These are phyloP conservation scores for Cruciata laevipes DNA, from an alignment of 257 asterid genomes.

Conservation along the genomic window DNA sequence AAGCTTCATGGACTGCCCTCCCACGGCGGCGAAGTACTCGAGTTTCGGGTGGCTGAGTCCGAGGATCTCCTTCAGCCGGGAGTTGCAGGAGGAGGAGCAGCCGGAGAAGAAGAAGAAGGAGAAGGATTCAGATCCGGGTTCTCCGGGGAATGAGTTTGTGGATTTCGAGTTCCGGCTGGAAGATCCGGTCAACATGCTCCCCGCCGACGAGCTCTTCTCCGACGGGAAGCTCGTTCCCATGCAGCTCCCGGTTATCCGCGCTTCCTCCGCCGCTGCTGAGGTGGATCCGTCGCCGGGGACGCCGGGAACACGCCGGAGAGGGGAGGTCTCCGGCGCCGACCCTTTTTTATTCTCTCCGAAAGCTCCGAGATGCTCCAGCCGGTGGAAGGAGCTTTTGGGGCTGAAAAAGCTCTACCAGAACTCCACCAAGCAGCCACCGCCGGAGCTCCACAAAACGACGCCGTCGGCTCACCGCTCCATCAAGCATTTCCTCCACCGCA, in stretches of 20 bases:
- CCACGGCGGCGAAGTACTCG: slow-evolving; percentile 27
- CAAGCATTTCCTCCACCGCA: slow-evolving; percentile 31
- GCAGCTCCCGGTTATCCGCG: slow-evolving; percentile 50
- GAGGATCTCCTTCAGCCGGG: slow-evolving; percentile 31
- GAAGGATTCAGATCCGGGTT: slow-evolving; percentile 54
- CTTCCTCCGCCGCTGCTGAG: slow-evolving; percentile 19
- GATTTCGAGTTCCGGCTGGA: slow-evolving; percentile 90
- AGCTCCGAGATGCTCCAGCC: slow-evolving; percentile 83
- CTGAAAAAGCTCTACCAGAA: slow-evolving; percentile 62
- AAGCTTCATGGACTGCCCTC: slow-evolving; percentile 37
- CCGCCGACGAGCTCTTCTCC: slow-evolving; percentile 90
- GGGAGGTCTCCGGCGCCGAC: slow-evolving; percentile 51
- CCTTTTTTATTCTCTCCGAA: slow-evolving; percentile 77
- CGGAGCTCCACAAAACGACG: slow-evolving; percentile 38
- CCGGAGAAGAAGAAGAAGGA: slow-evolving; percentile 21
- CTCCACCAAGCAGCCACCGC: slow-evolving; percentile 35
- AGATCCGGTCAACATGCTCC: slow-evolving; percentile 75
- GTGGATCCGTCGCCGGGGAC: slow-evolving; percentile 39
- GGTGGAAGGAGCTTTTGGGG: slow-evolving; percentile 88
- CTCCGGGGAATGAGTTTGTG: slow-evolving; percentile 29
- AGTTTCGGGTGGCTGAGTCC: slow-evolving; percentile 48
- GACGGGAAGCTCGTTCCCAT: slow-evolving; percentile 81
- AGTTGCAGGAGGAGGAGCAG: slow-evolving; percentile 24
- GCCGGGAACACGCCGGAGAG: slow-evolving; percentile 35
- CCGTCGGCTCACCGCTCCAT: slow-evolving; percentile 30